Conservation (phyloP, 768 basidiomycete genomes). For the Boletus sp. region DNA sequence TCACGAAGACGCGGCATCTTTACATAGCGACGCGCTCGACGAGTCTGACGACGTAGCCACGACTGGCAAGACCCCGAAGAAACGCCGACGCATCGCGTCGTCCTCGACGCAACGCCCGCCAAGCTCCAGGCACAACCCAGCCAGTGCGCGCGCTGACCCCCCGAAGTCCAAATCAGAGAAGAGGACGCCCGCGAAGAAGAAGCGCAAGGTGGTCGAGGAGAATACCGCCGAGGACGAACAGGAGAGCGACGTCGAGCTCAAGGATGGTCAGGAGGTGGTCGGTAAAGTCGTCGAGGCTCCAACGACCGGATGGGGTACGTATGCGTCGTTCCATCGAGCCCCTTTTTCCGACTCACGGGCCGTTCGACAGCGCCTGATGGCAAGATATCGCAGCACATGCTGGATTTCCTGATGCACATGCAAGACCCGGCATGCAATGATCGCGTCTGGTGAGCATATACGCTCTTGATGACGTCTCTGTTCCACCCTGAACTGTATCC, state of each 20-base stretch:
- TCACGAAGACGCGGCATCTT: constrained; percentile 16
- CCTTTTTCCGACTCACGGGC: not conserved
- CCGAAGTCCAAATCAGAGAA: constrained; percentile 20
- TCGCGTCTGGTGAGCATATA: constrained; percentile 63
- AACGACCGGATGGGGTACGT: constrained; percentile 70
- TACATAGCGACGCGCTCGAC: constrained; percentile 49
- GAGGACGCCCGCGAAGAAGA: constrained; percentile 24
- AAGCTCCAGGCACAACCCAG: not conserved
- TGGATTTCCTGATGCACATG: constrained; percentile 72
- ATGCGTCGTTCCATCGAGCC: not conserved
- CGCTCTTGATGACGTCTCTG: not conserved
- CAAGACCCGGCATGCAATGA: constrained; percentile 80
- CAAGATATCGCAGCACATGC: constrained; percentile 80
- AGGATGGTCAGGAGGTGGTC: constrained; percentile 68
- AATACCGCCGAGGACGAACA: constrained; percentile 23
- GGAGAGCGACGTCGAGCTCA: constrained; percentile 45
- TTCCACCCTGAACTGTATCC: not conserved
- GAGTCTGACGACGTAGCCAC: constrained; percentile 26
- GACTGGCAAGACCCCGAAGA: constrained; percentile 11
- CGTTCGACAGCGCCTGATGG: constrained; percentile 68
- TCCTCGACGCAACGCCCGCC: constrained; percentile 29
- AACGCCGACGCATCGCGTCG: constrained; percentile 23
- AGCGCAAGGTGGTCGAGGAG: constrained; percentile 18
- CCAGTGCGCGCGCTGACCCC: not conserved
- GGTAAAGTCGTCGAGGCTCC: constrained; percentile 81